phyloP scores from a whole-genome alignment of 176 grass and related monocot genomes.

The Raddia distichophylla region DNA sequence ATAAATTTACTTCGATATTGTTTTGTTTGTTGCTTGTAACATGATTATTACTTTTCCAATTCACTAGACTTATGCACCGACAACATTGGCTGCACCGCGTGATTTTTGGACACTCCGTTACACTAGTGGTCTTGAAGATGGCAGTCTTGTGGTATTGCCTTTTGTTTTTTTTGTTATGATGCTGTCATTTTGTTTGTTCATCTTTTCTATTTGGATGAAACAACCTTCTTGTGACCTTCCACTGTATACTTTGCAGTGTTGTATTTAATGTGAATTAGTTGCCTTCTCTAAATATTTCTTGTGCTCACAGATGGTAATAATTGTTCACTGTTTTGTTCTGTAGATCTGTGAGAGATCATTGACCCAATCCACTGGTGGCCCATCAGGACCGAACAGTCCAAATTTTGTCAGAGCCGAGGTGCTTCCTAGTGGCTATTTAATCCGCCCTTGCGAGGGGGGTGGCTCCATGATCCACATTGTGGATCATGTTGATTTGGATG shows the following conservation, averaged over 20 bases:
- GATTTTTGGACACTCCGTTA: slow-evolving; percentile 98
- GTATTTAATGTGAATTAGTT: not conserved
- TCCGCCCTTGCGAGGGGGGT: slow-evolving; percentile 96
- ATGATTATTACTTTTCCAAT: slow-evolving; percentile 28
- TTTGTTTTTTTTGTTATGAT: slow-evolving; percentile 23
- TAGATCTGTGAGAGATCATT: slow-evolving; percentile 99
- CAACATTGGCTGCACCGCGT: slow-evolving; percentile 78
- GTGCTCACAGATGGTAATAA: slow-evolving; percentile 35
- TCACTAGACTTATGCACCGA: slow-evolving; percentile 85
- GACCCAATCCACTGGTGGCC: slow-evolving; percentile 85
- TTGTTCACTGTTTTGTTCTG: slow-evolving; percentile 37
- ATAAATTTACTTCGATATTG: not conserved
- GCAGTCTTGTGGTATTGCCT: slow-evolving; percentile 92
- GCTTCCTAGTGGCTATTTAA: slow-evolving; percentile 93
- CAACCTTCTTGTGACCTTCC: not conserved
- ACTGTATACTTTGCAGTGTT: not conserved
- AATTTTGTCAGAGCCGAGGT: slow-evolving; percentile 96
- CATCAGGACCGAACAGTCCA: slow-evolving; percentile 72
- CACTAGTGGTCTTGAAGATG: slow-evolving; percentile 95
- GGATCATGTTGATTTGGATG: slow-evolving; percentile 98
- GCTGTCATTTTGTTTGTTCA: slow-evolving; percentile 3
- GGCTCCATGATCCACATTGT: slow-evolving; percentile 99
- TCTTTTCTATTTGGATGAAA: slow-evolving; percentile 19
- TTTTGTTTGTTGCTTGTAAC: slow-evolving; percentile 18
- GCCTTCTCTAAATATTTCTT: not conserved